Base-by-base conservation (phyloP, 139 green algal species). In the Diplosphaera chodatii region DNA sequence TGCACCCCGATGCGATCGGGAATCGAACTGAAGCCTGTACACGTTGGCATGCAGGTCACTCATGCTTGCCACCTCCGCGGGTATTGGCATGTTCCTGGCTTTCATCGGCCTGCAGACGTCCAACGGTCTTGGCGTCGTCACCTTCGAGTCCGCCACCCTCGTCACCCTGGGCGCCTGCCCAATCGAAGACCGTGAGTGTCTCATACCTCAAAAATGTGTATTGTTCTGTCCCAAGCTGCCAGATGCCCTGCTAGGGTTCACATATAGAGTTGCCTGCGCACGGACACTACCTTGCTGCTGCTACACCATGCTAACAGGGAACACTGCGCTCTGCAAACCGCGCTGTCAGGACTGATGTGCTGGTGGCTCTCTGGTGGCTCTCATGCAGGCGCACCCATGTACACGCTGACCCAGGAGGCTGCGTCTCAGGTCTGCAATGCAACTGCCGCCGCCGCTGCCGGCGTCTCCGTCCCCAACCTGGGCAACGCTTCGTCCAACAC, bases 21-120 rank as follows among this genome's bases (percentile, higher is more conserved):
- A 27, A 3, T 59, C 18, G 3, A 59, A 3, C 3, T 25, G 18
- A 23, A 3, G 3, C 4, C 3, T 23, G 22, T 59, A 10, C 3
- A 10, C 18, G 4, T 59, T 10, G 13, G 10, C 13, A 3, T 59
- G 18, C 48, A 59, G 48, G 48, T 59, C 48, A 3, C 48, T 59
- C 48, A 59, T 59, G 48, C 48, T 59, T 3, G 22, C 48, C 16
- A n/a, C 81, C 20, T 76, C 78, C 28, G 83, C 80, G 0, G 48
- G 89, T 62, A 96, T 94, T 67, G 90, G 90, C 40, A 69, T 88
- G 33, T 89, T 94, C 77, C 86, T 96, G 62, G 83, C 85, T 1
- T 88, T 88, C 77, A 90, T 92, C 1, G 89, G 87, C 10, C 73
- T 59, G 48, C 48, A 59, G 48, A 59, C 48, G 3, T 27, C 16